Conservation (phyloP, 306 rosid species). For the Cicer arietinum region DNA sequence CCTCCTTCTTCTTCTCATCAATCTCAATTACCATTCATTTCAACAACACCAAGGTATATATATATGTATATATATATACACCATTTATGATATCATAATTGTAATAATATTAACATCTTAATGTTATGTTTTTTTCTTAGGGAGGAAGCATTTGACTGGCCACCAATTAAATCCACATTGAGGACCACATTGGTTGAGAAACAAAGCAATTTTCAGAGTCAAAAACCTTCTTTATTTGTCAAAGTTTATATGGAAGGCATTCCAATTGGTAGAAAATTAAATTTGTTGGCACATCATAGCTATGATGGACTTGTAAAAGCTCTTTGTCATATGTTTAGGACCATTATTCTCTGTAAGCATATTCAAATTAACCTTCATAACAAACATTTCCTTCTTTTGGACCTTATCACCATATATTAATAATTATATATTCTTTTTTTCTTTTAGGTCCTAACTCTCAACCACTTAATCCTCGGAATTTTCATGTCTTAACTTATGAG, state of each 20-base stretch:
- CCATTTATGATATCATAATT: no score
- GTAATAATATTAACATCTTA: not conserved
- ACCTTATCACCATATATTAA: not conserved
- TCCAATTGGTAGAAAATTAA: conserved; percentile 60
- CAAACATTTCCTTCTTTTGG: conserved; percentile 1
- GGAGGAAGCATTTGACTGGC: conserved; percentile 54
- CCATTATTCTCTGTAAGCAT: conserved; percentile 57
- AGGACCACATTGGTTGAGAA: conserved; percentile 52
- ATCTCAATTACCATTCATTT: conserved; percentile 38
- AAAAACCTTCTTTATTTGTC: conserved; percentile 52
- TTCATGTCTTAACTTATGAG: conserved; percentile 57
- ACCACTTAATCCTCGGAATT: conserved; percentile 45
- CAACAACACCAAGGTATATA: conserved; percentile 41
- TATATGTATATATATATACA: no score
- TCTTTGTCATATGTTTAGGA: conserved; percentile 55
- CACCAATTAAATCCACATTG: conserved; percentile 59
- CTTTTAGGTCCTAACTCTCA: conserved; percentile 50
- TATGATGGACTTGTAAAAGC: conserved; percentile 58
- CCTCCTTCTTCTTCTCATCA: conserved; percentile 43
- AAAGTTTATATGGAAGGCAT: conserved; percentile 65
- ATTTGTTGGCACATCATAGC: conserved; percentile 51
- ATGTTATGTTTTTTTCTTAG: conserved; percentile 36
- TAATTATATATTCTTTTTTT: not conserved
- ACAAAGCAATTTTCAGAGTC: conserved; percentile 36
- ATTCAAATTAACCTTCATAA: conserved; percentile 10